Percentiles rank a stretch among this genome's conserved stretches.
These are phyloP conservation scores for Neonothopanus nambi DNA, from an alignment of 1,284 basidiomycete genomes.

Conservation along the genomic window DNA sequence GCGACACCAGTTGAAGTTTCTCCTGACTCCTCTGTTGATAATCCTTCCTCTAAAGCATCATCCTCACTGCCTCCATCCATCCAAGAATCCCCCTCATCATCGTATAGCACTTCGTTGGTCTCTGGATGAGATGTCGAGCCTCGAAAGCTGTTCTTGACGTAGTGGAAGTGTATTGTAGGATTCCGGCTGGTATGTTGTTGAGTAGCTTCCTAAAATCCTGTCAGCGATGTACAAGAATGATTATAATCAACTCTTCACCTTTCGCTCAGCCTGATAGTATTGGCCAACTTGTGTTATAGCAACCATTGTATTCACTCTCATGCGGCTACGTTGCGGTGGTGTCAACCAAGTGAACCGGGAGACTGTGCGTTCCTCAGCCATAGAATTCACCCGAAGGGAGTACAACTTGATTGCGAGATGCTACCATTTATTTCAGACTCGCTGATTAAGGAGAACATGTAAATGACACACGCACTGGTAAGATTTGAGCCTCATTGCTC, in stretches of 20 bases:
- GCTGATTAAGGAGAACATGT: not conserved
- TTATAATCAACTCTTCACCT: not conserved
- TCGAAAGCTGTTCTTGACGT: not conserved
- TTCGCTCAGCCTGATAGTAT: constrained; percentile 10
- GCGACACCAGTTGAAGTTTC: too few species aligned
- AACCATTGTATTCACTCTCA: constrained; percentile 5
- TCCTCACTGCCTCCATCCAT: not conserved
- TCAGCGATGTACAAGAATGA: not conserved
- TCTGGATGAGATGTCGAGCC: not conserved
- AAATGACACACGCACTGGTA: constrained; percentile 25
- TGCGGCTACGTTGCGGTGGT: constrained; percentile 13
- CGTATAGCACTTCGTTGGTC: not conserved
- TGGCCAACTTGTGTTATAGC: constrained; percentile 2
- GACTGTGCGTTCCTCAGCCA: constrained; percentile 34
- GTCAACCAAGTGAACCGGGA: constrained; percentile 35
- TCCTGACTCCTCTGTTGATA: too few species aligned
- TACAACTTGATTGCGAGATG: constrained; percentile 29
- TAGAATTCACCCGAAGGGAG: constrained; percentile 33
- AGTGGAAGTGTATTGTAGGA: not conserved
- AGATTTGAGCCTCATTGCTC: constrained; percentile 7
- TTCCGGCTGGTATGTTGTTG: not conserved
- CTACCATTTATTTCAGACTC: not conserved
- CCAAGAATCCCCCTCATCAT: not conserved
- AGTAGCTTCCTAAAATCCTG: not conserved
- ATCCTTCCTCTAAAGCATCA: too few species aligned